Conservation (phyloP, 2,329 filamentous ascomycete genomes). For the Fusarium ambrosium region DNA sequence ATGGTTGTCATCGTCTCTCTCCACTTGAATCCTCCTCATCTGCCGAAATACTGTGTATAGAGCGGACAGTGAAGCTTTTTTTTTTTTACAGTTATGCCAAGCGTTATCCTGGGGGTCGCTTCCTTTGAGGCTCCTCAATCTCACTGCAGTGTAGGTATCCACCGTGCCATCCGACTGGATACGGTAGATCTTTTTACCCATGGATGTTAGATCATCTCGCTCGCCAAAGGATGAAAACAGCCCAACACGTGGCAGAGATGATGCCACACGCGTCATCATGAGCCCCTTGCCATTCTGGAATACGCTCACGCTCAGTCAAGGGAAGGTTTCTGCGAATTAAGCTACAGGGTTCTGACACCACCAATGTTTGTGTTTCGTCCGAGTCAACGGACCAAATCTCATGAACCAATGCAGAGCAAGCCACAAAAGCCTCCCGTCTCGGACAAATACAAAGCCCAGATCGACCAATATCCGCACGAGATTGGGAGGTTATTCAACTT, state of each 20-base stretch:
- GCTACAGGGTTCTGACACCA: constrained; percentile 13
- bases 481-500: constrained; percentile 22
- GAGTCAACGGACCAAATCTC: constrained; percentile 31
- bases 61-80: constrained; percentile 4
- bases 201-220: constrained; percentile 17
- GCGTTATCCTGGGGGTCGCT: constrained; percentile 21
- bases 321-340: background rate
- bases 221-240: background rate
- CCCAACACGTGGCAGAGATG: constrained; percentile 15
- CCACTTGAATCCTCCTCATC: background rate
- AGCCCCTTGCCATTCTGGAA: background rate
- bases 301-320: background rate
- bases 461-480: constrained; percentile 32
- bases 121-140: constrained; percentile 4
- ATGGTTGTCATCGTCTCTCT: background rate
- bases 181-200: constrained; percentile 12
- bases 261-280: constrained; percentile 12
- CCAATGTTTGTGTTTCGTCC: constrained; percentile 17
- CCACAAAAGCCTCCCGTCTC: constrained; percentile 13
- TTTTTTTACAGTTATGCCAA: constrained; percentile 33
- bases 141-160: constrained; percentile 14
- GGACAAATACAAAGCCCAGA: constrained; percentile 16
- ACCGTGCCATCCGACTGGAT: constrained; percentile 5
- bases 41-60: background rate
- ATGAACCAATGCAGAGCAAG: constrained; percentile 6